Evolutionary conservation across 2,329 filamentous ascomycete genomes (phyloP), one percentile per base, ranked within the genome.

Genomic region (Beauveria rudraprayagi): DNA sequence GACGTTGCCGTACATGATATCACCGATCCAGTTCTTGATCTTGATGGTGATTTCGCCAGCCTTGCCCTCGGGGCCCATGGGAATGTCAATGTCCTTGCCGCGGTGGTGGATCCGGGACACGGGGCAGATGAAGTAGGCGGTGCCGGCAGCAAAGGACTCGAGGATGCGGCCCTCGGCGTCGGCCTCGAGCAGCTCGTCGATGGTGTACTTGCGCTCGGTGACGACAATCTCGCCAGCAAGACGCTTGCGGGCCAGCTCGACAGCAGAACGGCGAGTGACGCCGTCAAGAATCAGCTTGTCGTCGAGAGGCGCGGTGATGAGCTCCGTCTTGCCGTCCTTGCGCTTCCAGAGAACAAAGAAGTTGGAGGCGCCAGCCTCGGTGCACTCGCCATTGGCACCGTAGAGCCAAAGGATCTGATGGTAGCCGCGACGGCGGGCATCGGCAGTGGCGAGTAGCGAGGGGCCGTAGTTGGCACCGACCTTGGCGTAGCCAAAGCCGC

Each of bases 341-440:
- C 73, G 72, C 70, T 80, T 82, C 90, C 89, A 92, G 14, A 96
- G 78, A 8, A 96, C 80, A 70, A 97, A 96, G 77, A 96, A 96
- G 76, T 97, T 97, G 69, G 86, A 90, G 14, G 91, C 92, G 5
- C 92, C 92, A 2, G 92, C 92, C 78, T 97, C 92, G 2, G 92
- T 97, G 65, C 95, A 92, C 70, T 85, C 84, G 57, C 83, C 84
- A 67, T 93, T 81, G 46, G 83, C 74, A 1, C 91, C 91, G 69
- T 96, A 94, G 56, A 97, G 81, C 92, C 92, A 97, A n/a, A 97
- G 82, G 61, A 97, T 88, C 80, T 97, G 93, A 70, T 93, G 84
- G 75, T 86, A 97, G 0, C 93, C 92, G 46, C 83, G 77, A 11
- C 77, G 78, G 61, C 86, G 78, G 3, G 92, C 92, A 73, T 92